These are phyloP conservation scores for Penicillium corylophilum DNA, from an alignment of 2,329 filamentous ascomycete species.

Conservation along the genomic window DNA sequence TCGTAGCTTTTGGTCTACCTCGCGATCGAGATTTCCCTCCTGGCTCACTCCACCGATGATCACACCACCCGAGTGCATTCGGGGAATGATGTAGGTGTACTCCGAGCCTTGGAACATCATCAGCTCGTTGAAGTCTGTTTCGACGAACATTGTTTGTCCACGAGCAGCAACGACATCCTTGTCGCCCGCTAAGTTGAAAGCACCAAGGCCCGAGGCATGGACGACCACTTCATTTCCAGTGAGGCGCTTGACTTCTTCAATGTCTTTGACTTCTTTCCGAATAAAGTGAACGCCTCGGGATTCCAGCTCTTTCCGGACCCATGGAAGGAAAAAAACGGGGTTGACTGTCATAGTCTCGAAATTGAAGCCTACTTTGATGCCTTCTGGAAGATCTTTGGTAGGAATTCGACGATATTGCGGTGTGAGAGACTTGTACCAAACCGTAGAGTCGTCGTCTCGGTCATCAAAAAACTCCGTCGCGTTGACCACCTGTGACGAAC, in stretches of 20 bases:
- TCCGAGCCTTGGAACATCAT: slow-evolving; percentile 21
- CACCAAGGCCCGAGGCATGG: slow-evolving; percentile 20
- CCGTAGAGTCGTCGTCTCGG: slow-evolving; percentile 15
- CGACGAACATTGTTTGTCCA: slow-evolving; percentile 25
- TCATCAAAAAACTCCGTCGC: slow-evolving; percentile 20
- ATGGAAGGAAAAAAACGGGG: slow-evolving; percentile 12
- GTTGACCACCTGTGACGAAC: slow-evolving; percentile 10
- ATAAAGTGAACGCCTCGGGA: slow-evolving; percentile 13
- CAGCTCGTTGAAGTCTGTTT: slow-evolving; percentile 17
- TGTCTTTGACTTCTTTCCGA: slow-evolving; percentile 6
- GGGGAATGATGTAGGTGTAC: slow-evolving; percentile 24
- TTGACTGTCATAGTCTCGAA: slow-evolving; percentile 18
- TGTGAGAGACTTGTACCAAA: slow-evolving; percentile 21
- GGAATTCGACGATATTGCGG: slow-evolving; percentile 15
- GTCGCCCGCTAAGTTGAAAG: slow-evolving; percentile 21
- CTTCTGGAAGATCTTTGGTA: slow-evolving; percentile 5
- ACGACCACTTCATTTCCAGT: slow-evolving; percentile 9
- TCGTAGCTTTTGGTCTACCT: slow-evolving; percentile 6
- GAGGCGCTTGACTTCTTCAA: slow-evolving; percentile 8
- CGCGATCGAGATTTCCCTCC: slow-evolving; percentile 8
- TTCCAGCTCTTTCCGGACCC: slow-evolving; percentile 14
- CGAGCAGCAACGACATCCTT: slow-evolving; percentile 33
- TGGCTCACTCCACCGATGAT: slow-evolving; percentile 22
- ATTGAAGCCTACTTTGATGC: slow-evolving; percentile 14
- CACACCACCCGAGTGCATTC: slow-evolving; percentile 17